phyloP scores from a whole-genome alignment of 495 filamentous ascomycete genomes.

The Neurospora terricola region DNA sequence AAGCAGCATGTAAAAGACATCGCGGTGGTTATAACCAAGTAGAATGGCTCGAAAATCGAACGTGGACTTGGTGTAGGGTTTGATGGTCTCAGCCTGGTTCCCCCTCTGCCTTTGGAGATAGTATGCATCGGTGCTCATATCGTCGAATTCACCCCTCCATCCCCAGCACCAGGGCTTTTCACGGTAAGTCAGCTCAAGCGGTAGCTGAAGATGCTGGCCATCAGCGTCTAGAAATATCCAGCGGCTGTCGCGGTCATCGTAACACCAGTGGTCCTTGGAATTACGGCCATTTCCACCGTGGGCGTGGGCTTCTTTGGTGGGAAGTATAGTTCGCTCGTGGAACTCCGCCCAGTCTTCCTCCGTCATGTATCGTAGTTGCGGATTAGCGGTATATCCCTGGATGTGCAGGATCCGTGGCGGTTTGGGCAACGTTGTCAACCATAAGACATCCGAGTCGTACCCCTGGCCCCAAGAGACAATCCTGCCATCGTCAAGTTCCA shows the following conservation, averaged over 20 bases:
- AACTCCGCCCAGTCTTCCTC: background rate
- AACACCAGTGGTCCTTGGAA: background rate
- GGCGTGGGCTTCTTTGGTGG: background rate
- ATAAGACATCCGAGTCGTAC: background rate
- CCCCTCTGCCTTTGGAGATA: background rate
- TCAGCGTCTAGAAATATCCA: background rate
- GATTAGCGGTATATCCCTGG: background rate
- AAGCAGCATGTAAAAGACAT: background rate
- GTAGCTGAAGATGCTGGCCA: background rate
- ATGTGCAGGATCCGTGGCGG: background rate
- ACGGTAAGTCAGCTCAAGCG: background rate
- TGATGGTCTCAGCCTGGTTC: background rate
- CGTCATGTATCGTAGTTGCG: background rate
- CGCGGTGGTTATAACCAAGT: rapidly evolving
- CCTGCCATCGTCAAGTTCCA: background rate
- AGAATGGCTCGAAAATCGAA: background rate
- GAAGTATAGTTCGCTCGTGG: background rate
- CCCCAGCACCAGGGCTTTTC: background rate
- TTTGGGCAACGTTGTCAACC: background rate
- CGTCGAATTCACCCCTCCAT: no score
- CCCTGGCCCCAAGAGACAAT: background rate
- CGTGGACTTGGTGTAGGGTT: background rate
- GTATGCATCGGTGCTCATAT: background rate
- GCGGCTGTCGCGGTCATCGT: background rate
- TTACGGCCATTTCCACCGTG: background rate